Percentiles rank a stretch among this genome's conserved stretches.
phyloP scores from a whole-genome alignment of 2,329 filamentous ascomycete species.

The Endoconidiophora polonica region DNA sequence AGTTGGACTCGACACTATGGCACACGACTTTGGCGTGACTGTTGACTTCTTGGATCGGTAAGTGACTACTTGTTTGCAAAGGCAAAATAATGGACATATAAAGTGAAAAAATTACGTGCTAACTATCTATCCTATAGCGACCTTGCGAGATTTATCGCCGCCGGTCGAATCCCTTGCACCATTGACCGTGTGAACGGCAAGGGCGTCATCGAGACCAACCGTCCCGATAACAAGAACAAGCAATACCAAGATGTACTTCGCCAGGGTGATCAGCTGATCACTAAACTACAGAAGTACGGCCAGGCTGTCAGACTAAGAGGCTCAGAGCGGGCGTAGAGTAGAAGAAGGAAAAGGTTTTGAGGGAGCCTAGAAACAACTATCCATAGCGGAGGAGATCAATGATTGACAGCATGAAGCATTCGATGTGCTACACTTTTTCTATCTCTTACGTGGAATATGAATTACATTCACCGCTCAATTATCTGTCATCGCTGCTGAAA shows the following conservation, averaged over 20 bases:
- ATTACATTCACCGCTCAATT: not conserved
- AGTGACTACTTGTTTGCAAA: slow-evolving; percentile 18
- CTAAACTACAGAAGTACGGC: slow-evolving; percentile 97
- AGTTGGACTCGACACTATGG: slow-evolving; percentile 94
- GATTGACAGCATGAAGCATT: not conserved
- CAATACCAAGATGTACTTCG: slow-evolving; percentile 97
- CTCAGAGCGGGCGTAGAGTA: slow-evolving; percentile 68
- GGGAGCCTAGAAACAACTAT: not conserved
- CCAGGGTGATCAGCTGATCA: slow-evolving; percentile 94
- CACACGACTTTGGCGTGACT: slow-evolving; percentile 87
- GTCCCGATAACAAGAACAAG: slow-evolving; percentile 98
- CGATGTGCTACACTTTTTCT: not conserved
- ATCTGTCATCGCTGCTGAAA: too few relatives aligned
- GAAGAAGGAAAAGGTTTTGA: not conserved
- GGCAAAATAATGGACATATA: too few relatives aligned
- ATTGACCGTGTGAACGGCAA: slow-evolving; percentile 95
- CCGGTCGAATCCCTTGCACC: slow-evolving; percentile 83
- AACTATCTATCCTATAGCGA: slow-evolving; percentile 38
- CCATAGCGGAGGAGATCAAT: too few relatives aligned
- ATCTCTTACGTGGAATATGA: slow-evolving; percentile 6
- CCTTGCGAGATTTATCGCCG: slow-evolving; percentile 91
- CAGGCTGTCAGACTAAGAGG: slow-evolving; percentile 88
- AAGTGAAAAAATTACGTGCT: not conserved
- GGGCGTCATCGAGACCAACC: slow-evolving; percentile 94
- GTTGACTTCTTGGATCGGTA: slow-evolving; percentile 93